phyloP scores from a whole-genome alignment of 2,329 filamentous ascomycete genomes.

The Fulvia fulva region DNA sequence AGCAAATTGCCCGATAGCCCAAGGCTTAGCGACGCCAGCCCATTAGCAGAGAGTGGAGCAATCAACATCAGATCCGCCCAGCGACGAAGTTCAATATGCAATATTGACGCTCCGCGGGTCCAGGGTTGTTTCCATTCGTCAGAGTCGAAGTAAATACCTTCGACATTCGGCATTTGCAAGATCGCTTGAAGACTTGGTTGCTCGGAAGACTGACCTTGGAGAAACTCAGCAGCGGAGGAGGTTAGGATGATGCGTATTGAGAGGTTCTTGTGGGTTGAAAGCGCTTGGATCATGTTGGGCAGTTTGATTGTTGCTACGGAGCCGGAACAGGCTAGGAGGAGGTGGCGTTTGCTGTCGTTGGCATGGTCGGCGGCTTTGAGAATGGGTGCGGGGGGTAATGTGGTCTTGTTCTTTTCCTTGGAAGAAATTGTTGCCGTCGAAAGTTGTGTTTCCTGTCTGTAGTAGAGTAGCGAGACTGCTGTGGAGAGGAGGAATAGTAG shows the following conservation, averaged over 20 bases:
- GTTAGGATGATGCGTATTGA: constrained; percentile 86
- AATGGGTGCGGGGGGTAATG: constrained; percentile 2
- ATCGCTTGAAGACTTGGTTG: constrained; percentile 67
- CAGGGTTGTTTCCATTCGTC: constrained; percentile 82
- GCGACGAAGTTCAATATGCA: constrained; percentile 84
- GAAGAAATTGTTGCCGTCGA: neutral
- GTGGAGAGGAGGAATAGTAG: neutral
- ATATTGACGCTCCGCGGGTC: constrained; percentile 71
- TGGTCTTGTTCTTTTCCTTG: neutral
- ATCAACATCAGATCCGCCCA: constrained; percentile 80
- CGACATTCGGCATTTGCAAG: constrained; percentile 63
- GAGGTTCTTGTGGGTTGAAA: constrained; percentile 53
- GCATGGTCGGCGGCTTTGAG: constrained; percentile 36
- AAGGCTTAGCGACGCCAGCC: constrained; percentile 74
- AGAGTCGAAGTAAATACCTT: constrained; percentile 75
- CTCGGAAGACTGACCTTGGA: constrained; percentile 69
- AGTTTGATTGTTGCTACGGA: constrained; percentile 86
- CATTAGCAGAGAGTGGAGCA: constrained; percentile 78
- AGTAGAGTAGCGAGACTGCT: neutral
- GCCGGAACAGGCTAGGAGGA: constrained; percentile 64
- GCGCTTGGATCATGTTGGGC: constrained; percentile 48
- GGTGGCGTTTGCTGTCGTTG: constrained; percentile 54
- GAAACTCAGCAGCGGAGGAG: constrained; percentile 67
- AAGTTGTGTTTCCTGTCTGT: neutral
- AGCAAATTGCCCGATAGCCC: constrained; percentile 77